Evolutionary conservation across 2,329 filamentous ascomycete species (phyloP).

Genomic region (Aspergillus neoniger): DNA sequence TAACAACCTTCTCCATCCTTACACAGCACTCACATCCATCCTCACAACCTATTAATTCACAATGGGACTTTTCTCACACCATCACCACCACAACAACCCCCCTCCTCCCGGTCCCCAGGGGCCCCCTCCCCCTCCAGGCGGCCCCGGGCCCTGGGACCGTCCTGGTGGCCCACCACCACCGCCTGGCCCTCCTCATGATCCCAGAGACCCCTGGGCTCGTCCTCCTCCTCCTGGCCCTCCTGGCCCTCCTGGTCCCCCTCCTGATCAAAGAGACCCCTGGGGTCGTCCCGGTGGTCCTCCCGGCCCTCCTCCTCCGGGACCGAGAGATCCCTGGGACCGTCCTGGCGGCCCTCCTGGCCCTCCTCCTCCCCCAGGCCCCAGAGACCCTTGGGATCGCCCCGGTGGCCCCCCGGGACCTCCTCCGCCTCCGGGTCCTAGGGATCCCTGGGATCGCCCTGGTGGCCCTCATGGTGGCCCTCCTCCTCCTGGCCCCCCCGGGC

Average conservation of each 20-base stretch:
- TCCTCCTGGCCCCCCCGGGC: not conserved
- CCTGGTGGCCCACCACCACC: not conserved
- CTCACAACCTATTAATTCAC: not conserved
- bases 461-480: not conserved
- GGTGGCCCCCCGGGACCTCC: not conserved
- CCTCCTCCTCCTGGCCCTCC: not conserved
- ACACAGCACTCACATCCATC: not conserved
- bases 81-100: constrained; percentile 5
- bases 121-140: not conserved
- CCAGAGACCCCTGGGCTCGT: not conserved
- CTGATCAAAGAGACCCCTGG: not conserved
- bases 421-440: not conserved
- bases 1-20: not conserved
- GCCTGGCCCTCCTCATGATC: not conserved
- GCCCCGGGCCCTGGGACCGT: not conserved
- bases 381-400: not conserved
- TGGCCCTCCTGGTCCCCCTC: not conserved
- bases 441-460: not conserved
- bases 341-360: not conserved
- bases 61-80: constrained; percentile 4
- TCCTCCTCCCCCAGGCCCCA: not conserved
- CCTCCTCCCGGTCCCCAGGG: not conserved
- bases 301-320: not conserved
- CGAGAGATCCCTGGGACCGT: not conserved
- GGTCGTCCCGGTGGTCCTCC: not conserved